Conservation (phyloP, 371 early-diverging fungal species). For the Mucor irregularis region DNA sequence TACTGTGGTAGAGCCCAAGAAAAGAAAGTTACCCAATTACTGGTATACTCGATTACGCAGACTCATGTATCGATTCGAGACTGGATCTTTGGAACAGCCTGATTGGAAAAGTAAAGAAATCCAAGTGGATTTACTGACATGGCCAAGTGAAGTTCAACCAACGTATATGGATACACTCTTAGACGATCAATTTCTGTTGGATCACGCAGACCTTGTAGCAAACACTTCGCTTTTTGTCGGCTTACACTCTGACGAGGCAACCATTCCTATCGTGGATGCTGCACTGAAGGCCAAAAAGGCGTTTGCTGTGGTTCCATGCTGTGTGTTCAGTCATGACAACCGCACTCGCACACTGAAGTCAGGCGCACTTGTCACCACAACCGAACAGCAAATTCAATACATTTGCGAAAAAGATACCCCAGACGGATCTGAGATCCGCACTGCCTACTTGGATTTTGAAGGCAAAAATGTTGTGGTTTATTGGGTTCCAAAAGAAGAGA, state of each 20-base stretch:
- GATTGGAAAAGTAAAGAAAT: constrained; percentile 25
- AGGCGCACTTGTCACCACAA: constrained; percentile 48
- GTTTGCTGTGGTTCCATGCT: constrained; percentile 64
- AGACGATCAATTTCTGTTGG: constrained; percentile 42
- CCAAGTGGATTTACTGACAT: constrained; percentile 22
- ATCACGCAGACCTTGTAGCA: constrained; percentile 29
- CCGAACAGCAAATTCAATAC: constrained; percentile 54
- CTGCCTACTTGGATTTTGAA: constrained; percentile 56
- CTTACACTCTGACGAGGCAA: constrained; percentile 63
- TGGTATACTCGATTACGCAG: constrained; percentile 47
- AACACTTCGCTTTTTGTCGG: constrained; percentile 47
- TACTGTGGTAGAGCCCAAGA: constrained; percentile 54
- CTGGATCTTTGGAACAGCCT: constrained; percentile 26
- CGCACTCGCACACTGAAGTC: constrained; percentile 36
- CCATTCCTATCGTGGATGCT: constrained; percentile 57
- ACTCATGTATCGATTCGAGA: constrained; percentile 38
- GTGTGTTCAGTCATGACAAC: constrained; percentile 59
- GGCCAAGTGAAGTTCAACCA: constrained; percentile 38
- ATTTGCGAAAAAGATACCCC: constrained; percentile 44
- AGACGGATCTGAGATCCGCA: constrained; percentile 29
- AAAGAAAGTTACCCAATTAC: constrained; percentile 47
- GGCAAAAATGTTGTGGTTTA: constrained; percentile 59
- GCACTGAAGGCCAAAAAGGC: constrained; percentile 49
- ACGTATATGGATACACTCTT: constrained; percentile 37
- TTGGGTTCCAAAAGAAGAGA: constrained; percentile 33